These are phyloP conservation scores for Diaporthe capsici DNA, from an alignment of 2,329 filamentous ascomycete species.

Conservation along the genomic window DNA sequence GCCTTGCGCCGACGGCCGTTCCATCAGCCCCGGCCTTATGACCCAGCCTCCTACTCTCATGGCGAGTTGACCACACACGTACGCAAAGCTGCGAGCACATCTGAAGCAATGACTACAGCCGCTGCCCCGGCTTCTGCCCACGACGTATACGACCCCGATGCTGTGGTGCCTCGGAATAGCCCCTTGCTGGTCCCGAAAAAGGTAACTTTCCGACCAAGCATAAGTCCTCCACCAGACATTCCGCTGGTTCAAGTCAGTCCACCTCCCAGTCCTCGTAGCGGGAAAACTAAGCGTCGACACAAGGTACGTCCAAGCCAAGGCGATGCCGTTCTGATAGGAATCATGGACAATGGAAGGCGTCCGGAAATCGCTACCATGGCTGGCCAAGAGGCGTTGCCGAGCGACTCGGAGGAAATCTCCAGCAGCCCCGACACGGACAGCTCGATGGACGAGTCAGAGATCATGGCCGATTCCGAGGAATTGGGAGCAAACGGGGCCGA, in stretches of 20 bases:
- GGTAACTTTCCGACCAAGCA: conserved; percentile 64
- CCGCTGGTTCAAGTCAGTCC: conserved; percentile 61
- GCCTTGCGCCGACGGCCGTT: conserved; percentile 35
- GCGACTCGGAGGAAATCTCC: conserved; percentile 48
- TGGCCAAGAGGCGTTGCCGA: conserved; percentile 65
- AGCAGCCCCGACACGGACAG: conserved; percentile 36
- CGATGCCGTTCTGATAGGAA: conserved; percentile 76
- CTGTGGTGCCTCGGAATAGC: conserved; percentile 57
- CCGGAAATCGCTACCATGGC: conserved; percentile 75
- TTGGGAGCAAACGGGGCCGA: conserved; percentile 41
- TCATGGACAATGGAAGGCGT: conserved; percentile 73
- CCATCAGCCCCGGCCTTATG: conserved; percentile 27
- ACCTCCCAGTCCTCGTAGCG: conserved; percentile 55
- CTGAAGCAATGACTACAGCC: conserved; percentile 58
- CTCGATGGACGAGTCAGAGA: conserved; percentile 29
- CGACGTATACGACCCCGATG: conserved; percentile 62
- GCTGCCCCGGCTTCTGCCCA: conserved; percentile 52
- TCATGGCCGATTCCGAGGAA: conserved; percentile 44
- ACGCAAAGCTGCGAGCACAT: conserved; percentile 49
- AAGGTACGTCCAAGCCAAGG: conserved; percentile 71
- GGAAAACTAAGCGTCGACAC: conserved; percentile 65
- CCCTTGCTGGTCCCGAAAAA: conserved; percentile 55
- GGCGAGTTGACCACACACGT: conserved; percentile 50
- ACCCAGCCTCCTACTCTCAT: conserved; percentile 44
- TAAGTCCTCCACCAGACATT: conserved; percentile 63